These are phyloP conservation scores for Sistotremastrum niveocremeum DNA, from an alignment of 768 basidiomycete species.

Conservation along the genomic window DNA sequence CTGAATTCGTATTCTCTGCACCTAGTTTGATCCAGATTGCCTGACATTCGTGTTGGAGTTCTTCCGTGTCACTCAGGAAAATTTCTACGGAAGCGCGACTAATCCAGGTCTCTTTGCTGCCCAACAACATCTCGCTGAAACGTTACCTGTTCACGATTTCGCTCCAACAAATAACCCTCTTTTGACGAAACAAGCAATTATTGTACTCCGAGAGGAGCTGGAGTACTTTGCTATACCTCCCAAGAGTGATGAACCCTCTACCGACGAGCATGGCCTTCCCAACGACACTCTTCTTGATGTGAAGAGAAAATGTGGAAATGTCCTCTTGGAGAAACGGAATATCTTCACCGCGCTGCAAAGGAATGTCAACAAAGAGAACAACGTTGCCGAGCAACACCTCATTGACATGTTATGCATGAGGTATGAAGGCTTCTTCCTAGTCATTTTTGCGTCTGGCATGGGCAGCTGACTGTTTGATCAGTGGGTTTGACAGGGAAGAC, in stretches of 20 bases:
- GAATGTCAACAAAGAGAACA: constrained; percentile 99
- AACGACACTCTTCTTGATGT: constrained; percentile 66
- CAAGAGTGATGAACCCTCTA: constrained; percentile 41
- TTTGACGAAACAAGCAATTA: constrained; percentile 92
- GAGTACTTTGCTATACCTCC: constrained; percentile 97
- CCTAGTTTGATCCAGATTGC: constrained; percentile 92
- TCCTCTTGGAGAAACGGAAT: constrained; percentile 76
- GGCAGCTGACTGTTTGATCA: constrained; percentile 17
- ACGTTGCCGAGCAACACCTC: constrained; percentile 95
- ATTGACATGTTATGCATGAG: constrained; percentile 99
- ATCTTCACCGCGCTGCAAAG: constrained; percentile 97
- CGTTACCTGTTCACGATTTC: constrained; percentile 41
- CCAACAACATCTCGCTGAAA: constrained; percentile 68
- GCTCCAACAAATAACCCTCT: constrained; percentile 78
- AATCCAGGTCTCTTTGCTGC: constrained; percentile 63
- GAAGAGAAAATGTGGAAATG: constrained; percentile 77
- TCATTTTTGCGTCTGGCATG: constrained; percentile 1
- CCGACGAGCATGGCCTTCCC: constrained; percentile 69
- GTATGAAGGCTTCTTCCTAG: constrained; percentile 29
- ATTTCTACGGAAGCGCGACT: constrained; percentile 78
- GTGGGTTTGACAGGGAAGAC: constrained; percentile 96
- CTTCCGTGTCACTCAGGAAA: constrained; percentile 77
- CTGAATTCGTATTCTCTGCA: constrained; percentile 2
- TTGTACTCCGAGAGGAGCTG: constrained; percentile 93
- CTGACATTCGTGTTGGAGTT: constrained; percentile 89